phyloP scores from a whole-genome alignment of 2,329 filamentous ascomycete genomes.

The Neodidymelliopsis sp. region DNA sequence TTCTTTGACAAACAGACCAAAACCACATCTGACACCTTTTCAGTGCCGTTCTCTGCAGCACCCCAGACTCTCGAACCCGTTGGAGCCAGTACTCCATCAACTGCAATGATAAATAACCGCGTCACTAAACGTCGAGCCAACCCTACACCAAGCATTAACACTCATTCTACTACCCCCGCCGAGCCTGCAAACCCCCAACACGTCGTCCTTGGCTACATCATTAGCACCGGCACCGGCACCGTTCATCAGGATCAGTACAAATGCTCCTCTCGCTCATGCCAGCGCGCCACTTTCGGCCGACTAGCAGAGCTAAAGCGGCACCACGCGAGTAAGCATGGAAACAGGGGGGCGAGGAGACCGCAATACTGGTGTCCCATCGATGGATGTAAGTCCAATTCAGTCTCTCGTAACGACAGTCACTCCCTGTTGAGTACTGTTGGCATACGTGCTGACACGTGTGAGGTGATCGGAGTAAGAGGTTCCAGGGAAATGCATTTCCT shows the following conservation, averaged over 20 bases:
- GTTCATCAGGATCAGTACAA: conserved; percentile 6
- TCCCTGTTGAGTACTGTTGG: no score
- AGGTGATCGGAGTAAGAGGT: conserved; percentile 6
- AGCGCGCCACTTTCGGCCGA: conserved; percentile 3
- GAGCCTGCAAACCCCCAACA: not conserved
- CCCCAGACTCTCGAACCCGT: no score
- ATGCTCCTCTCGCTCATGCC: conserved; percentile 4
- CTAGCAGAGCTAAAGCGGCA: conserved; percentile 15
- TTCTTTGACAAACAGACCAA: no score
- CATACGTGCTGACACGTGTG: no score
- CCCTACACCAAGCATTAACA: no score
- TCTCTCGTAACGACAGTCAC: not conserved
- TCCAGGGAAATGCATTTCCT: not conserved
- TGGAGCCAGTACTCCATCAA: no score
- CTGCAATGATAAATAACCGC: no score
- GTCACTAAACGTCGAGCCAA: no score
- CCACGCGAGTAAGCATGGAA: conserved; percentile 1
- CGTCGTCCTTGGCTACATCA: not conserved
- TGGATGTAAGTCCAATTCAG: not conserved
- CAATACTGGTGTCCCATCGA: conserved; percentile 16
- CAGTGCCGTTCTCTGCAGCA: no score
- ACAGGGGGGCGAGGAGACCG: not conserved
- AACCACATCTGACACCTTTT: no score
- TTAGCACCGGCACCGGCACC: not conserved
- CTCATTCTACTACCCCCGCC: no score